Evolutionary conservation across 78 protist genomes (phyloP), one percentile per base, ranked within the genome.

Genomic region (Dictyostelium purpureum): DNA sequence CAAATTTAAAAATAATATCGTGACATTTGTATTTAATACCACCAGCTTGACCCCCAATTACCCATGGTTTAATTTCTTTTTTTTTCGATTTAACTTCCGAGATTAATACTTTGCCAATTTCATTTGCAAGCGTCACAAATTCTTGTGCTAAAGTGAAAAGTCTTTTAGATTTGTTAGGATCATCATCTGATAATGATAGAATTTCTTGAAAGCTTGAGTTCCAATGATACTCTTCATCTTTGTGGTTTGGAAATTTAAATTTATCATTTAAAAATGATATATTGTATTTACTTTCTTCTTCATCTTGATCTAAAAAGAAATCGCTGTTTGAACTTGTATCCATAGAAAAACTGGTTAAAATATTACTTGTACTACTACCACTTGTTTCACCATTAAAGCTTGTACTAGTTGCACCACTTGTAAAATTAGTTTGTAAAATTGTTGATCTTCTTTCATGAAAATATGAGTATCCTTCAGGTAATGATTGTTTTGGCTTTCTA

Each of bases 31-130:
- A 83, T 73, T 83, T 83, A 1, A 47, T 21, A 18, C 95, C 95
- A 82, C 95, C 95, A 16, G 78, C 95, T 1, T 73, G 69, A 66
- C 95, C 95, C 38, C 95, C 95, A 12, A 91, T 4, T 9, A n/a
- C 21, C n/a, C 35, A 38, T 45, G 89, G 90, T 28, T 82, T 77
- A 9, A 91, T 91, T 10, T 82, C 74, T 61, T 91, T 91, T 26
- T 38, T 57, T 37, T 77, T 81, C 38, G 81, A 56, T 37, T 91
- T 37, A n/a, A 56, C 21, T 67, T 91, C 90, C 12, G 95, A 91
- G 12, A 91, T 91, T 37, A 91, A 81, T n/a, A 91, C 43, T 35
- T 82, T 91, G 35, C 95, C 95, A 67, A 82, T 81, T 47, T 73
- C 56, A 49, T 91, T 49, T 37, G 95, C 95, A 67, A 63, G 49